Evolutionary conservation across 352 stramenopile genomes (phyloP).

Genomic region (Phytophthora hibernalis): DNA sequence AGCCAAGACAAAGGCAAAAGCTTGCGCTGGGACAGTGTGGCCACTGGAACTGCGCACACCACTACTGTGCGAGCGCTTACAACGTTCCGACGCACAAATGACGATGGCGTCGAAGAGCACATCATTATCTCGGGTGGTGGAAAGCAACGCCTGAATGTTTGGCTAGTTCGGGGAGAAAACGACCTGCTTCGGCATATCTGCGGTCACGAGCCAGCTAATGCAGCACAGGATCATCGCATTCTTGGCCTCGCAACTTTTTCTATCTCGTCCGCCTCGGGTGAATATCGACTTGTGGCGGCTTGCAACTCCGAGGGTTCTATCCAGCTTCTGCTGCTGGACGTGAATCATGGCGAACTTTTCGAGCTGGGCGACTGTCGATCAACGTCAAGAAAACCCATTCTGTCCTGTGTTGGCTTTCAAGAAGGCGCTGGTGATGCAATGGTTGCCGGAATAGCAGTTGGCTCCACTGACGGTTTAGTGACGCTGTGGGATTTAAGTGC

Average conservation of each 20-base stretch:
- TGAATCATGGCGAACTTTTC: conserved; percentile 32
- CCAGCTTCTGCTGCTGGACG: conserved; percentile 69
- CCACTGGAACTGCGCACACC: conserved; percentile 75
- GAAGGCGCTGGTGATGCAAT: conserved; percentile 12
- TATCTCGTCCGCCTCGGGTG: conserved; percentile 29
- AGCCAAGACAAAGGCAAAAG: conserved; percentile 7
- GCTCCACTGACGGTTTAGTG: conserved; percentile 83
- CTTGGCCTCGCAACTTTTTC: conserved; percentile 72
- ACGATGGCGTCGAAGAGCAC: conserved; percentile 34
- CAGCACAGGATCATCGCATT: conserved; percentile 86
- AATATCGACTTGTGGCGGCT: conserved; percentile 62
- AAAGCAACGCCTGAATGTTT: conserved; percentile 85
- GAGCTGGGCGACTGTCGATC: conserved; percentile 63
- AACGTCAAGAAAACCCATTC: conserved; percentile 80
- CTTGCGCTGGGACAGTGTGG: conserved; percentile 53
- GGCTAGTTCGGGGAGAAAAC: conserved; percentile 50
- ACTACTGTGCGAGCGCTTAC: conserved; percentile 80
- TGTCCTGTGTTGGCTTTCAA: conserved; percentile 69
- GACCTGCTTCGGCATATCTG: conserved; percentile 62
- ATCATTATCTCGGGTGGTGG: conserved; percentile 78
- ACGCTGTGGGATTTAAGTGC: conserved; percentile 73
- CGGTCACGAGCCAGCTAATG: conserved; percentile 62
- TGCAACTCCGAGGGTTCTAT: conserved; percentile 82
- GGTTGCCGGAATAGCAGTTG: conserved; percentile 65
- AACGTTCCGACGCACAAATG: conserved; percentile 41